phyloP scores from a whole-genome alignment of 2,329 filamentous ascomycete genomes.

The Colletotrichum filicis region DNA sequence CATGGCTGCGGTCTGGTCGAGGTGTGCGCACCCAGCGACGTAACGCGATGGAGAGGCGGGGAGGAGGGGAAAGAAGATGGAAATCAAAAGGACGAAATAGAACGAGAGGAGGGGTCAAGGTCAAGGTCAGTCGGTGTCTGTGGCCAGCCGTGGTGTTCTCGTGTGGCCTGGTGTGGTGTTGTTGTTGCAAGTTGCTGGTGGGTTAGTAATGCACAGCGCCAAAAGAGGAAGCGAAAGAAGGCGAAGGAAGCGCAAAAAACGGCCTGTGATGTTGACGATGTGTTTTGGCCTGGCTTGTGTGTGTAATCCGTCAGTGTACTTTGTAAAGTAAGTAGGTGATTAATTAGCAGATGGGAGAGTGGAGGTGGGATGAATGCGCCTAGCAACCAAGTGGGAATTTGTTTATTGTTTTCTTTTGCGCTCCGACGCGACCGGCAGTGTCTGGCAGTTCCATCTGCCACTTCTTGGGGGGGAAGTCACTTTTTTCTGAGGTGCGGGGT shows the following conservation, averaged over 20 bases:
- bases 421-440: conserved; percentile 22
- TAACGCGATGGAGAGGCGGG: conserved; percentile 27
- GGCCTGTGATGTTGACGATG: conserved; percentile 19
- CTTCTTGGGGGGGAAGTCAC: background rate
- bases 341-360: background rate
- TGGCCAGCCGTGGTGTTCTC: background rate
- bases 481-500: conserved; percentile 20
- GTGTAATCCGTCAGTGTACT: background rate
- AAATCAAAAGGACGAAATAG: conserved; percentile 11
- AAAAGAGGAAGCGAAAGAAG: background rate
- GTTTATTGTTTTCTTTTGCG: conserved; percentile 45
- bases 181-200: background rate
- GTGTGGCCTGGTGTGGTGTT: background rate
- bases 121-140: background rate
- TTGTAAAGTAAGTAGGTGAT: too few relatives aligned
- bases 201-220: conserved; percentile 29
- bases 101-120: background rate
- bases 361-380: conserved; percentile 31
- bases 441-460: background rate
- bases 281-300: conserved; percentile 1
- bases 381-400: conserved; percentile 41
- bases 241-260: background rate
- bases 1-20: conserved; percentile 57
- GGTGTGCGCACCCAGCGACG: conserved; percentile 25
- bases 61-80: conserved; percentile 29